Evolutionary conservation across 73 alveolate species (phyloP), one percentile per base, ranked within the genome.

Genomic region (Blepharisma stoltei): DNA sequence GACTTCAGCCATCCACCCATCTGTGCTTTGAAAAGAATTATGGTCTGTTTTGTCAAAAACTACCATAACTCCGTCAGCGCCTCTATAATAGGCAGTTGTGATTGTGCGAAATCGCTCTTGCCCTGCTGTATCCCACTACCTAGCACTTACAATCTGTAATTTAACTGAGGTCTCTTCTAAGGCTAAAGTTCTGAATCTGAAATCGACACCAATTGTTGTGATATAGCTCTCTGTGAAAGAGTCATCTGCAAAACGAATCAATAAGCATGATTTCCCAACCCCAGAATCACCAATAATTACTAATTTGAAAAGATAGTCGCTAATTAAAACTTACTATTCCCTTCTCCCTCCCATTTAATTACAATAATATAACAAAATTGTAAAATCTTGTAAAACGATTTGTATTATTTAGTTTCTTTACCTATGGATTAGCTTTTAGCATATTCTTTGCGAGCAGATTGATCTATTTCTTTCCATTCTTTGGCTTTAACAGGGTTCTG

Each of bases 161-260:
- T 88, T 90, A 50, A 83, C 84, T 0, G 67, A 54, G 6, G 65
- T 60, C 70, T 85, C 87, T 47, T 86, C 88, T 53, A 93, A 86
- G 60, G 83, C 79, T 6, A 93, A 71, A 6, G 87, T 55, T 81
- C 86, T 90, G 38, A 73, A 77, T 78, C 89, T 87, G 85, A 89
- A 87, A 83, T 94, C 97, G 20, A 92, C 91, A 21, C 97, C 97
- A 48, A 91, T 83, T 6, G 98, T 94, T 9, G 91, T 76, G 53
- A 88, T 55, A 67, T 86, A 87, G 67, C 83, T 48, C 38, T 86
- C 90, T 49, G 81, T 54, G 82, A 86, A 94, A 46, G 53, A 9
- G 82, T 91, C 87, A 54, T 89, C 89, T 67, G 70, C 80, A 67
- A 81, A 91, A 7, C 97, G 77, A 46, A 76, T 67, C 41, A 90